Base-by-base conservation (phyloP, 1,139 yeast genomes). In the Lodderomyces oxycetoniae region DNA sequence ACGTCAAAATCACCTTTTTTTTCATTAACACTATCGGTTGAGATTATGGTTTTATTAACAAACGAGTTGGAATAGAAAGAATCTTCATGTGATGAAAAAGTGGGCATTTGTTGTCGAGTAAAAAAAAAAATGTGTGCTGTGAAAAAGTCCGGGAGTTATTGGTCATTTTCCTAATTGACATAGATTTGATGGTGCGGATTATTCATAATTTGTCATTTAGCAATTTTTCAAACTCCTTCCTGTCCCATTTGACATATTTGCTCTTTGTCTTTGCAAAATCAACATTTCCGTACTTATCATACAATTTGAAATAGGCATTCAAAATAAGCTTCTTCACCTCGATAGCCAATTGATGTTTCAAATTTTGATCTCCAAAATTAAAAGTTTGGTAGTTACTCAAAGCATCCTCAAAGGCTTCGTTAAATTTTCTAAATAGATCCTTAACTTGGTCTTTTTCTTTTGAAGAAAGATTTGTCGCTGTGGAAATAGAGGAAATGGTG, bases 361-460 rank as follows among this genome's bases (percentile, higher is more conserved):
- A 64, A 30, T 69, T 70, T 5, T 77, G 71, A 51, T 88, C 95
- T 9, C 79, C 72, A 31, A 87, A 71, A 42, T 74, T 71, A 57
- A 79, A 78, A 44, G 69, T 66, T 50, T 77, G 78, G 53, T 85
- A 80, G 38, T 73, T 72, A 33, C 71, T 67, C 16, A 83, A 68
- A 30, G 91, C 73, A 34, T 75, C 81, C 41, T 87, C 96, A 52
- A 87, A 84, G 34, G 89, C 86, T 20, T 78, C 77, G 49, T 91
- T 89, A 61, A 91, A 89, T 37, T 67, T 75, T 45, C 73, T 75
- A 63, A 88, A 89, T 50, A 86, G 79, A 41, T 91, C 96, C 52
- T 91, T 93, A 39, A 89, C 77, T 37, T 73, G 77, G 34, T 88
- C 96, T 42, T 79, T 77, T 45, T 89, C 95, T 50, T 88, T 89